phyloP scores from a whole-genome alignment of 306 rosid species.

The Lathyrus aphaca region DNA sequence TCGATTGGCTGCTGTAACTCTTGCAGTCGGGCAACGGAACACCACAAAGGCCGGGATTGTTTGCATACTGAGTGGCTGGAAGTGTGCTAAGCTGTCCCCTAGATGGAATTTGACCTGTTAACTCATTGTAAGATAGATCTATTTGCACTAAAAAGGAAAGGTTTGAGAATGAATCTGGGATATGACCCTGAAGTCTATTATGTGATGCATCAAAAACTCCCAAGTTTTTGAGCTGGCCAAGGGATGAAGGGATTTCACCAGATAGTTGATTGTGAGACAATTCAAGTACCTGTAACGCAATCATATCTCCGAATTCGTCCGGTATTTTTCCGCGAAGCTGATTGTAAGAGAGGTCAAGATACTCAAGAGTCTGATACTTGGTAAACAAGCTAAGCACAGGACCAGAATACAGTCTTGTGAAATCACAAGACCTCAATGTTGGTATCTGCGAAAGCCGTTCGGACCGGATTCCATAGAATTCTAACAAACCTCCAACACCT shows the following conservation, averaged over 20 bases:
- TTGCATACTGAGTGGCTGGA: slow-evolving; percentile 85
- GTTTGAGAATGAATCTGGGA: slow-evolving; percentile 94
- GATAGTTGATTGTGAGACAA: slow-evolving; percentile 90
- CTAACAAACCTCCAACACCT: slow-evolving; percentile 95
- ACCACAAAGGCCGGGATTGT: slow-evolving; percentile 96
- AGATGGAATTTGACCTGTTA: slow-evolving; percentile 86
- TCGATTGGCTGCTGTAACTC: slow-evolving; percentile 50
- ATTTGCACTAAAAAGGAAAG: slow-evolving; percentile 91
- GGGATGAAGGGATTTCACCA: slow-evolving; percentile 86
- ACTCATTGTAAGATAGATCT: slow-evolving; percentile 83
- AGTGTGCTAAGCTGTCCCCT: slow-evolving; percentile 94
- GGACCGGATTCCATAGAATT: slow-evolving; percentile 86
- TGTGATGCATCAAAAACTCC: slow-evolving; percentile 96
- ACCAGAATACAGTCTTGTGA: slow-evolving; percentile 89
- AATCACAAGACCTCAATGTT: slow-evolving; percentile 82
- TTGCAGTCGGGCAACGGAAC: slow-evolving; percentile 84
- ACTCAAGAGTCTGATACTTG: slow-evolving; percentile 89
- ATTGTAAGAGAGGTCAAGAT: slow-evolving; percentile 92
- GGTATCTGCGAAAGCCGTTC: slow-evolving; percentile 83
- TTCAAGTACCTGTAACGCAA: slow-evolving; percentile 90
- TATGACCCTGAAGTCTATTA: slow-evolving; percentile 84
- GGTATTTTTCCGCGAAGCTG: slow-evolving; percentile 91
- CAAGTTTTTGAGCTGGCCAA: slow-evolving; percentile 78
- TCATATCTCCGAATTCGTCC: slow-evolving; percentile 89
- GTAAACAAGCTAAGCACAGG: slow-evolving; percentile 85